Base-by-base conservation (phyloP, 164 flowering plant genomes). In the Sextonia rubra region DNA sequence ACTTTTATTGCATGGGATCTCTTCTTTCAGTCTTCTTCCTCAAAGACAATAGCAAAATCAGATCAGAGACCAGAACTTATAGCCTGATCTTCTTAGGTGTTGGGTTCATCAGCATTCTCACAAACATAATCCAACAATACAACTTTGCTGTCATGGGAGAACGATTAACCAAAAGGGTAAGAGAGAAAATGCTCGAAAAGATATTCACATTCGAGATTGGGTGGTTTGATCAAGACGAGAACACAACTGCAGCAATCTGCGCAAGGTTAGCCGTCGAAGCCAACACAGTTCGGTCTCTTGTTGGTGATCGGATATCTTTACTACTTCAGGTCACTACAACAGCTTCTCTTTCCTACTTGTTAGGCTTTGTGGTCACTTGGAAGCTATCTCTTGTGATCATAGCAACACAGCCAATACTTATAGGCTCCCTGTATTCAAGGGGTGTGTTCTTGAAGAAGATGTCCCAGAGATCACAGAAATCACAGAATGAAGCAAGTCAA, bases 121-220 rank as follows among this genome's bases (percentile, higher is more conserved):
- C 86, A 9, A 91, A 88, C 47, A 55, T 91, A 0, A 15, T 66
- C 47, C 97, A 92, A 75, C 98, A 94, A 64, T 94, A 91, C 66
- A 86, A 76, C 60, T 92, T 94, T 69, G 94, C 89, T 0, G 88
- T 86, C 78, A 90, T 92, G 94, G 98, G 98, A 6, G 97, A 94
- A 83, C 37, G 84, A 69, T 69, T 92, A 82, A 92, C 98, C 0
- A 92, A 84, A 79, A 86, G 97, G 78, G 75, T 94, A 1, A 78
- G 98, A 26, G 91, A 90, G 73, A 82, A 84, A 44, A 94, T 94
- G 98, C 76, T 94, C 63, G 80, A 91, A 1, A 94, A 94, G 83
- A 83, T 90, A 7, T 82, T 94, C 3, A 91, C 97, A 0, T 94
- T 91, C 75, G 98, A 94, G 69, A 82, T 94, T 25, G 94, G 90